Conservation (phyloP, 129 eudicot species). For the Centella asiatica region DNA sequence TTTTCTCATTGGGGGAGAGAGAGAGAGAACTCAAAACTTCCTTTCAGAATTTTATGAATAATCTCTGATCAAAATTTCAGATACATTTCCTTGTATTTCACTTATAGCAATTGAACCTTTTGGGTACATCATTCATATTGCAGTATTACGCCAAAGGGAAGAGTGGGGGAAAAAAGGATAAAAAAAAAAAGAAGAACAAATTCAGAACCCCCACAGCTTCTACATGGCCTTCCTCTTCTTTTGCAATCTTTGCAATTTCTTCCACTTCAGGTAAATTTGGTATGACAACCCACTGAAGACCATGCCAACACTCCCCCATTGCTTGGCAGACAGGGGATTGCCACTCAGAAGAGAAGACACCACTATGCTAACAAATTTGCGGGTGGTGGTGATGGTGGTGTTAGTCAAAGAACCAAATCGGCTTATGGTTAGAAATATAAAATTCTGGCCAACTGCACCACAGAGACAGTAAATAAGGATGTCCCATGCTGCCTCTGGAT, state of each 20-base stretch:
- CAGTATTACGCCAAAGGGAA: too few species aligned
- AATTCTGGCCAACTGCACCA: conserved; percentile 82
- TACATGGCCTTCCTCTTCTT: conserved; percentile 53
- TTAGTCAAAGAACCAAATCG: conserved; percentile 51
- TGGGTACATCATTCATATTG: background rate
- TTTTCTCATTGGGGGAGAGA: too few species aligned
- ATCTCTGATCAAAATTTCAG: conserved; percentile 4
- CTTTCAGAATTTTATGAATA: background rate
- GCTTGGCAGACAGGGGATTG: conserved; percentile 66
- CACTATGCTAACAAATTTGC: conserved; percentile 66
- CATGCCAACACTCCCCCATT: conserved; percentile 77
- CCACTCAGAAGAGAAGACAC: conserved; percentile 68
- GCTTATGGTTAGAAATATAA: conserved; percentile 77
- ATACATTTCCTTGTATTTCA: conserved; percentile 12
- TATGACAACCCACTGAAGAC: conserved; percentile 83
- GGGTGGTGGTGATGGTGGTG: conserved; percentile 48
- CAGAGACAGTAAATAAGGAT: conserved; percentile 70
- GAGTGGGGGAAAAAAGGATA: background rate
- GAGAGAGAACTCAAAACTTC: background rate
- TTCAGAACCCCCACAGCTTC: background rate
- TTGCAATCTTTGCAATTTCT: conserved; percentile 46
- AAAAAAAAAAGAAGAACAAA: background rate
- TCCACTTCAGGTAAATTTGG: conserved; percentile 83
- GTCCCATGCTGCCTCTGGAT: conserved; percentile 97
- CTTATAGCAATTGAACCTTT: background rate